Conservation (phyloP, 2,329 filamentous ascomycete species). For the Ascochyta pisi region DNA sequence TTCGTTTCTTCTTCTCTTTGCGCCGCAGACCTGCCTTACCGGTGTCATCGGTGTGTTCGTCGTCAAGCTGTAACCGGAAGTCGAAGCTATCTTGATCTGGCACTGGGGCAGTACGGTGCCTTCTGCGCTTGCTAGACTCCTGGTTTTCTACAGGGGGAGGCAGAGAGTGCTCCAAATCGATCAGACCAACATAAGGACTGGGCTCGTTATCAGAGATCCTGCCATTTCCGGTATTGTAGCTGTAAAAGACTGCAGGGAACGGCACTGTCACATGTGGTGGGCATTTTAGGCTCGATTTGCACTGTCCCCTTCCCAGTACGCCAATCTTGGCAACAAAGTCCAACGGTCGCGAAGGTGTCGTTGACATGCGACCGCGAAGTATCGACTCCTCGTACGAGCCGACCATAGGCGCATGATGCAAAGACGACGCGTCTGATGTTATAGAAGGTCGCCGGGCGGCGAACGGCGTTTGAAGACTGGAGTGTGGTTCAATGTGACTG, state of each 20-base stretch:
- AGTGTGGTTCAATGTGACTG: slow-evolving; percentile 47
- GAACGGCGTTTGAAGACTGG: slow-evolving; percentile 54
- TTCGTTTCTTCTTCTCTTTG: slow-evolving; percentile 65
- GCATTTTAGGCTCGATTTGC: slow-evolving; percentile 83
- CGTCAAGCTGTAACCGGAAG: slow-evolving; percentile 27
- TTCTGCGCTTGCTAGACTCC: slow-evolving; percentile 52
- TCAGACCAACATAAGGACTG: slow-evolving; percentile 92
- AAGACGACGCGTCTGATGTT: slow-evolving; percentile 74
- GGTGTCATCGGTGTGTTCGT: slow-evolving; percentile 19
- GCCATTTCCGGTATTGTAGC: slow-evolving; percentile 75
- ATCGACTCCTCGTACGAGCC: slow-evolving; percentile 98
- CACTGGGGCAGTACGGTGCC: slow-evolving; percentile 38
- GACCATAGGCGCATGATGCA: slow-evolving; percentile 93
- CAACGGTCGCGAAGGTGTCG: slow-evolving; percentile 87
- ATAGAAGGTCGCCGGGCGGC: slow-evolving; percentile 72
- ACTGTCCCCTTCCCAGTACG: slow-evolving; percentile 86
- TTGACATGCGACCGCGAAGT: slow-evolving; percentile 93
- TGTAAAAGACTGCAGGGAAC: slow-evolving; percentile 96
- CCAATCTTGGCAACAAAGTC: slow-evolving; percentile 96
- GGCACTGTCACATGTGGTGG: slow-evolving; percentile 89
- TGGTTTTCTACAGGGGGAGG: slow-evolving; percentile 56
- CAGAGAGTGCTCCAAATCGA: slow-evolving; percentile 87
- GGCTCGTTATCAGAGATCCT: slow-evolving; percentile 80
- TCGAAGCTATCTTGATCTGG: slow-evolving; percentile 37
- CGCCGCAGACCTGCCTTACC: slow-evolving; percentile 50